Evolutionary conservation across 371 early-diverging fungal species (phyloP).

Genomic region (Dentiscutata heterogama): DNA sequence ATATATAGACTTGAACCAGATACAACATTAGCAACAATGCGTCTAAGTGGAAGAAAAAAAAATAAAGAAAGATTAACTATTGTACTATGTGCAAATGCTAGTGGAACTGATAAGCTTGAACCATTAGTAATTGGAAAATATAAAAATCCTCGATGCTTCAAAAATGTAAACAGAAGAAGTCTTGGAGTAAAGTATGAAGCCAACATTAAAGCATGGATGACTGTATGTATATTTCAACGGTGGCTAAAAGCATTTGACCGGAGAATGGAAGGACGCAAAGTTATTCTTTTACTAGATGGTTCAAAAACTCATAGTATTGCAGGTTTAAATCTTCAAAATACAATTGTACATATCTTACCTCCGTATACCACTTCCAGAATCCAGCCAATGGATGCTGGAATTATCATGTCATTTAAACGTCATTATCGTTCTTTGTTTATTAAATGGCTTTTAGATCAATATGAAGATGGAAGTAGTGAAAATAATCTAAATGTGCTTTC

Average conservation of each 20-base stretch:
- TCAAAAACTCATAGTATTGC: conserved; percentile 9
- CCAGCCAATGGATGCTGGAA: conserved; percentile 18
- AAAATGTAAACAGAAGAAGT: background rate
- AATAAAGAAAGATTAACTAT: conserved; percentile 2
- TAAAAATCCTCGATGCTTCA: background rate
- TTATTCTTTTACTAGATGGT: conserved; percentile 29
- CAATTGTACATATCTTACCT: conserved; percentile 5
- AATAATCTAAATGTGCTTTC: background rate
- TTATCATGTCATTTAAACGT: conserved; percentile 28
- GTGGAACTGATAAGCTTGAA: background rate
- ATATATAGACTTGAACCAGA: conserved; percentile 26
- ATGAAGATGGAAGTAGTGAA: background rate
- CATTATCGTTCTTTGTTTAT: conserved; percentile 3
- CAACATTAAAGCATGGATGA: conserved; percentile 21
- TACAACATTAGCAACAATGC: conserved; percentile 5
- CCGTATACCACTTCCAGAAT: conserved; percentile 14
- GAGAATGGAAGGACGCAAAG: background rate
- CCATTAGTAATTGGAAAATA: conserved; percentile 2
- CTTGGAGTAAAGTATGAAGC: background rate
- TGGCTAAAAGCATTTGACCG: background rate
- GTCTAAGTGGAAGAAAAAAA: background rate
- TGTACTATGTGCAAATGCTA: conserved; percentile 18
- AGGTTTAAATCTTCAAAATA: background rate
- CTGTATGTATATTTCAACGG: background rate
- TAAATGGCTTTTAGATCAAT: background rate